These are phyloP conservation scores for Acer campestre DNA, from an alignment of 345 rosid species.

Conservation along the genomic window DNA sequence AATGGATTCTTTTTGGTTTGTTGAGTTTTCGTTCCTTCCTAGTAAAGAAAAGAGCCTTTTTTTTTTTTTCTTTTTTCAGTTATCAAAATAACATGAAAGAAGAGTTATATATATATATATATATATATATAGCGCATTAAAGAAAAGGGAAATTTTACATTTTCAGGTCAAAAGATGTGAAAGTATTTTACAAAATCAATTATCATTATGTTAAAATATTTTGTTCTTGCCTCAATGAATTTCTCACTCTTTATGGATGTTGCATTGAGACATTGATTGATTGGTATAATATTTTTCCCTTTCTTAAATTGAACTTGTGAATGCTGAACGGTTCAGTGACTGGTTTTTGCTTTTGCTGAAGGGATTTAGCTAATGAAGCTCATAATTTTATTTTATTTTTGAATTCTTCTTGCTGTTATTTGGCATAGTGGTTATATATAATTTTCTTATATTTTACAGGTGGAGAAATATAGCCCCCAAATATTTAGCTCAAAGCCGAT, in stretches of 20 bases:
- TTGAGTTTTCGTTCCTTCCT: neutral
- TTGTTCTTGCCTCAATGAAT: neutral
- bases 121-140: neutral
- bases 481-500: constrained; percentile 17
- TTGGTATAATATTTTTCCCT: neutral
- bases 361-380: neutral
- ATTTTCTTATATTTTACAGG: constrained; percentile 38
- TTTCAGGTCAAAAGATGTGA: constrained; percentile 14
- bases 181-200: constrained; percentile 7
- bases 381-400: neutral
- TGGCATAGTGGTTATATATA: neutral
- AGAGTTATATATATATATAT: neutral
- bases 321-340: constrained; percentile 3
- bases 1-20: constrained; percentile 19
- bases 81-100: constrained; percentile 10
- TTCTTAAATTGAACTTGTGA: neutral
- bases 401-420: constrained; percentile 15
- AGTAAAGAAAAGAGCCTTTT: constrained; percentile 15
- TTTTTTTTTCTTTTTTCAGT: neutral
- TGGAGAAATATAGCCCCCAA: constrained; percentile 21
- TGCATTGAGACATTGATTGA: constrained; percentile 10
- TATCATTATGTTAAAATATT: neutral
- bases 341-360: constrained; percentile 1
- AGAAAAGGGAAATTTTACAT: constrained; percentile 20
- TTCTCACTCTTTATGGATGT: neutral